Base-by-base conservation (phyloP, 345 rosid species). In the Syzygium jambos region DNA sequence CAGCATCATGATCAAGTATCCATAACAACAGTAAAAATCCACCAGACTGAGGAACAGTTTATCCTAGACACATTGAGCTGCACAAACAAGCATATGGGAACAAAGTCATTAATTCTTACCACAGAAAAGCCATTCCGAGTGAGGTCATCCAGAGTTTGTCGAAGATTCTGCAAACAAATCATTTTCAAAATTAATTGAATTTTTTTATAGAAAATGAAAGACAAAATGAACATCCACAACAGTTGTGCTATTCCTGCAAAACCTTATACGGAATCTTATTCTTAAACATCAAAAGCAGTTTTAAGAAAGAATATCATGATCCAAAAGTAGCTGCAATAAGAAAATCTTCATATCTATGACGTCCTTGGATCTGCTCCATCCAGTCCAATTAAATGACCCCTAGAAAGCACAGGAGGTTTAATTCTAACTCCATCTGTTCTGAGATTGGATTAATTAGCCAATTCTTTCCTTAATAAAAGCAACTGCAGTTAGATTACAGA, bases 101-200 rank as follows among this genome's bases (percentile, higher is more conserved):
- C 38, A 83, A 29, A 78, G 14, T 51, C 22, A 63, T 51, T 34
- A 49, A 53, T 85, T 92, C 98, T 91, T 88, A 97, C 99, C 96
- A 97, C 99, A 57, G 99, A 97, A 92, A 85, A 95, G 61, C 97
- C 96, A 83, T 91, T 94, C 14, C 94, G 95, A 59, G 99, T 95
- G 92, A 98, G 90, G 91, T 98, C 99, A 91, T 98, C 99, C 92
- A 98, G 91, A 89, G 99, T 98, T 94, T 98, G 99, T 84, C 99
- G 94, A 88, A 98, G 98, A 90, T 98, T 98, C 99, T 98, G 94
- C 94, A 94, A 55, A 89, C 25, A 34, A 38, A 38, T 19, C 49
- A 73, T 38, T 73, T 73, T 73, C 49, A 38, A 38, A 73, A 38
- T 73, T 11, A 38, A 73, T 19, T 10, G 82, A 65, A 19, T 38